Base-by-base conservation (phyloP, 805 yeast species). In the Candida nonsorbophila region DNA sequence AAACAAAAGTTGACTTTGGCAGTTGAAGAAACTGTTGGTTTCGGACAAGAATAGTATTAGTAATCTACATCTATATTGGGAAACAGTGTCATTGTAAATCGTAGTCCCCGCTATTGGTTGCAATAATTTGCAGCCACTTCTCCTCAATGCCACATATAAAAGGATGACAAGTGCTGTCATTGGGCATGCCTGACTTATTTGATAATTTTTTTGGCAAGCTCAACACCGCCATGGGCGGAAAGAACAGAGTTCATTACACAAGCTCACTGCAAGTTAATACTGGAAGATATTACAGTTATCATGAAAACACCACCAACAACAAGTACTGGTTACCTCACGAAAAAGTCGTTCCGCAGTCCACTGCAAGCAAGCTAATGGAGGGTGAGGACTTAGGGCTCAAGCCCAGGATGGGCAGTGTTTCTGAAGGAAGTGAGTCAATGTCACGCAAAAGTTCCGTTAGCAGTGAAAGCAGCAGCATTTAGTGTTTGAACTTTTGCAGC, bases 21-120 rank as follows among this genome's bases (percentile, higher is more conserved):
- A 17, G 97, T 92, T 22, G 99, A 92, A 59, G 97, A 92, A 64
- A 92, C 99, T 10, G 92, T 92, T 54, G 99, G 99, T 27, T 92
- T 92, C 55, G 98, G 98, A 36, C 97, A 92, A 66, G 98, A 92
- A 69, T 90, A 66, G 44, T 17, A 11, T 12, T 19, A 8, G 13
- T 20, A 20, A 11, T 14, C 23, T 14, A 20, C 10, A 20, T 7
- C 23, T 6, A 20, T 20, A 14, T n/a, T 20, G 10, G 12, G 10
- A 14, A n/a, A 20, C 10, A 20, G 12, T 20, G 23, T 20, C 23
- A n/a, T n/a, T n/a, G n/a, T n/a, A n/a, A n/a, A n/a, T n/a, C n/a
- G n/a, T n/a, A n/a, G n/a, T n/a, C n/a, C n/a, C n/a, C n/a, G n/a
- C n/a, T n/a, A n/a, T n/a, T n/a, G n/a, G n/a, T n/a, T n/a, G n/a